Evolutionary conservation across 2,329 filamentous ascomycete genomes (phyloP), one percentile per base, ranked within the genome.

Genomic region (Colletotrichum scovillei): DNA sequence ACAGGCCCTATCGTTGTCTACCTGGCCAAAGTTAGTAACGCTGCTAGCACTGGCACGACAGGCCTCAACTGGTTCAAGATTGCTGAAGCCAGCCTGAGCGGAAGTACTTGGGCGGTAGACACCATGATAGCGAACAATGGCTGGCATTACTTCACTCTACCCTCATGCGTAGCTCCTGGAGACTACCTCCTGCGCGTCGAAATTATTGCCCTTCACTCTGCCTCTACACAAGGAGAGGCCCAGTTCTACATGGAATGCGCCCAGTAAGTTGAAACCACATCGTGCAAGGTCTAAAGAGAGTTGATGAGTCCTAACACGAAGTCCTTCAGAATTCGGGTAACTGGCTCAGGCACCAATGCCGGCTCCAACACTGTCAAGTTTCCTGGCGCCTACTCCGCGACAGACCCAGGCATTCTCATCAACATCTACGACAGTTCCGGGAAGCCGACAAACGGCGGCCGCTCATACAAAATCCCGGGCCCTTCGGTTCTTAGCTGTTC

Each of bases 21-120:
- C 77, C 82, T 88, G 63, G 83, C 85, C 70, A 85, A 86, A 76
- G 87, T 89, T 22, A 78, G 81, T 73, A 83, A 88, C 68, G 86
- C 87, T 1, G 82, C 83, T 14, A 83, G 80, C 1, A 81, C 85
- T 9, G 78, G 79, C 5, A 78, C 82, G 7, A 76, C 78, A 1
- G 81, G 82, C 30, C 80, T 82, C 7, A 79, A 81, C 35, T 89
- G 87, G 87, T 88, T 89, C 82, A 90, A 90, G 81, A 82, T 89
- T 66, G 84, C 82, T 75, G 83, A 87, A 77, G 82, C 84, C 68
- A 82, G 84, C 16, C 76, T 79, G 38, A 79, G 78, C 32, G 68
- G 72, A 42, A 55, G 71, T 35, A 71, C 64, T 14, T 76, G 82
- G 82, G 82, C 79, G n/a, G 81, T 81, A 24, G 77, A 77, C 69